Conservation (phyloP, 2,329 filamentous ascomycete species). For the Fusarium sp. region DNA sequence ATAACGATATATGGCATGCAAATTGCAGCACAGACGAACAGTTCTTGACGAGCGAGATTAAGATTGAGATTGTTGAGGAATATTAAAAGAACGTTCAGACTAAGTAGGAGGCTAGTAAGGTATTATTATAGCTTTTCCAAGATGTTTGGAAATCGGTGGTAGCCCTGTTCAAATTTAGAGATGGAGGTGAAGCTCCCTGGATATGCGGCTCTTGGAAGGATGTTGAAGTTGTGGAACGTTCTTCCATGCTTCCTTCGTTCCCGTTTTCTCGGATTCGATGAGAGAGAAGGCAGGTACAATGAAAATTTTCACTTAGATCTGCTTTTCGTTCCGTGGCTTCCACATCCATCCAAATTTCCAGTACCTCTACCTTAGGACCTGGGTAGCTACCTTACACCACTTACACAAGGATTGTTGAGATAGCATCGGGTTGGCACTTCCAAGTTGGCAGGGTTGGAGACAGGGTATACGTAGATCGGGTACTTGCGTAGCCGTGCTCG, state of each 20-base stretch:
- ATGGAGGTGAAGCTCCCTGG: neutral
- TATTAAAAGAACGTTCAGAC: constrained; percentile 1
- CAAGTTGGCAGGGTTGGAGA: neutral
- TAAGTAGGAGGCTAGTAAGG: constrained; percentile 5
- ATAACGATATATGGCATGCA: neutral
- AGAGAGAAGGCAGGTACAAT: neutral
- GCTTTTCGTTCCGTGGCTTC: constrained; percentile 1
- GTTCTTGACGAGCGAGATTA: constrained; percentile 4
- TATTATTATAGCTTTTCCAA: constrained; percentile 16
- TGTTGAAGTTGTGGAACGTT: constrained; percentile 1
- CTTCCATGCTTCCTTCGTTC: neutral
- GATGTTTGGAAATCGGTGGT: neutral
- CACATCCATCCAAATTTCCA: neutral
- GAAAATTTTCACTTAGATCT: neutral
- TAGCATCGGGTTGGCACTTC: neutral
- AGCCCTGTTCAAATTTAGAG: neutral
- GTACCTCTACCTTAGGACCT: neutral
- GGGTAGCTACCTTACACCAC: neutral
- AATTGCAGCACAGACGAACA: constrained; percentile 14
- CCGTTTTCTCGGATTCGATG: neutral
- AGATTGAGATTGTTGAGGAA: neutral
- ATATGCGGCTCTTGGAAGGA: constrained; percentile 3
- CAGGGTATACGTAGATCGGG: constrained; percentile 13
- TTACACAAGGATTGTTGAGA: constrained; percentile 12
- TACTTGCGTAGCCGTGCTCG: constrained; percentile 15